Percentiles rank a stretch among this genome's conserved stretches.
These are phyloP conservation scores for Gracilaria caudata DNA, from an alignment of 23 red algal species.

Conservation along the genomic window DNA sequence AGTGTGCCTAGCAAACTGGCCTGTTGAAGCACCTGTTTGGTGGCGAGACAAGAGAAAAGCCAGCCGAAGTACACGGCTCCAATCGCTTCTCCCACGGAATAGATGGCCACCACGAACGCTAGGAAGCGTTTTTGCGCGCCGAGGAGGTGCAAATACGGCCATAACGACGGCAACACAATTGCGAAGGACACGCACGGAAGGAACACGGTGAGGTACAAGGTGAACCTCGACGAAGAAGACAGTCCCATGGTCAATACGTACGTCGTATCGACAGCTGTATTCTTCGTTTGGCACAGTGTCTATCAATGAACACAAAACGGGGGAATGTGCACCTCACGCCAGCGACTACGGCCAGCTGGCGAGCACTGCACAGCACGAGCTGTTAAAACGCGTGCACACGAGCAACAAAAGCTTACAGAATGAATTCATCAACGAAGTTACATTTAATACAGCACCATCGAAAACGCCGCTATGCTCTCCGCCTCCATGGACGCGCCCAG, in stretches of 20 bases:
- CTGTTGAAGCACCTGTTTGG: not conserved
- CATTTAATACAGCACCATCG: not conserved
- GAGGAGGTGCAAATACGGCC: slow-evolving; percentile 57
- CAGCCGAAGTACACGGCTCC: slow-evolving; percentile 54
- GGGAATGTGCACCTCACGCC: too few species aligned
- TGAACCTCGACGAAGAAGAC: slow-evolving; percentile 8
- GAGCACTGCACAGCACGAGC: too few species aligned
- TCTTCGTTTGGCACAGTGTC: too few species aligned
- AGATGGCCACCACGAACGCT: slow-evolving; percentile 47
- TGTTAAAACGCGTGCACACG: not conserved
- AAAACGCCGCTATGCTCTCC: not conserved
- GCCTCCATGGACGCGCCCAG: not conserved
- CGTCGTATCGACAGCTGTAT: not conserved
- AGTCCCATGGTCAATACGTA: not conserved
- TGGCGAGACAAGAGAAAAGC: not conserved
- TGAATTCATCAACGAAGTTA: not conserved
- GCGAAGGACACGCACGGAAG: slow-evolving; percentile 76
- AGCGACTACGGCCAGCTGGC: too few species aligned
- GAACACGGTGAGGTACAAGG: slow-evolving; percentile 54
- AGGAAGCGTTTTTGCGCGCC: slow-evolving; percentile 21
- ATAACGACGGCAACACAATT: slow-evolving; percentile 71
- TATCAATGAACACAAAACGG: too few species aligned
- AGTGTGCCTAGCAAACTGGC: slow-evolving; percentile 26
- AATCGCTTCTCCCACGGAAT: slow-evolving; percentile 68
- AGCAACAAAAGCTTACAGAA: not conserved